phyloP scores from a whole-genome alignment of 2,329 filamentous ascomycete genomes.

The Botrytis tulipae region DNA sequence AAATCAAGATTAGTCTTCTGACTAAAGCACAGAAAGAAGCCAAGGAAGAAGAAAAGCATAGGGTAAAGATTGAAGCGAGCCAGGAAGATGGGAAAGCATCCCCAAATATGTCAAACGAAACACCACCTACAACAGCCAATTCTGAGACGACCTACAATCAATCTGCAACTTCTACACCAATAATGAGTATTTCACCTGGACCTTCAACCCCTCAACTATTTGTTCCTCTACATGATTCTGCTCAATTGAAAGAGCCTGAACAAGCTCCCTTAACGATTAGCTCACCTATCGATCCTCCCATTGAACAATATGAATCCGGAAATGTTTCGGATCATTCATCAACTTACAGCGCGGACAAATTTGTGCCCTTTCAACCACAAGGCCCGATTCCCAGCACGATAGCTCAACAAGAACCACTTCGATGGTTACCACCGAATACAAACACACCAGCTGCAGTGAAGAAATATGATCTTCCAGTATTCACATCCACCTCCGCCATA shows the following conservation, averaged over 20 bases:
- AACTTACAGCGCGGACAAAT: constrained; percentile 42
- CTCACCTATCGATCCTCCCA: constrained; percentile 27
- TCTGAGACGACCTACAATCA: constrained; percentile 1
- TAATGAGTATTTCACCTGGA: constrained; percentile 20
- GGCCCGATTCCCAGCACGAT: constrained; percentile 46
- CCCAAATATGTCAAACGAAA: constrained; percentile 21
- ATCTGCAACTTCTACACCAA: not conserved
- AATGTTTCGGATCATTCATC: constrained; percentile 17
- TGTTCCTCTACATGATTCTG: constrained; percentile 22
- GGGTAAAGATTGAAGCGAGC: not conserved
- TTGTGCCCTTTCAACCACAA: constrained; percentile 56
- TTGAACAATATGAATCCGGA: constrained; percentile 3
- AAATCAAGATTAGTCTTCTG: constrained; percentile 60
- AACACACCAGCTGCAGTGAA: constrained; percentile 32
- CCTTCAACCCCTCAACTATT: constrained; percentile 28
- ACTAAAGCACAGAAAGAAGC: constrained; percentile 57
- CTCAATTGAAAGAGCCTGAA: constrained; percentile 27
- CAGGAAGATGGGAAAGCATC: constrained; percentile 21
- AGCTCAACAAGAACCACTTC: constrained; percentile 44
- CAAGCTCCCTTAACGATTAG: constrained; percentile 31
- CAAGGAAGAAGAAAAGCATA: constrained; percentile 40
- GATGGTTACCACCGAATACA: constrained; percentile 53
- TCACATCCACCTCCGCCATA: constrained; percentile 36
- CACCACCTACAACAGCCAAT: not conserved
- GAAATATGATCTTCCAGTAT: constrained; percentile 36